phyloP scores from a whole-genome alignment of 108 stramenopile species.

The Skeletonema grethae region DNA sequence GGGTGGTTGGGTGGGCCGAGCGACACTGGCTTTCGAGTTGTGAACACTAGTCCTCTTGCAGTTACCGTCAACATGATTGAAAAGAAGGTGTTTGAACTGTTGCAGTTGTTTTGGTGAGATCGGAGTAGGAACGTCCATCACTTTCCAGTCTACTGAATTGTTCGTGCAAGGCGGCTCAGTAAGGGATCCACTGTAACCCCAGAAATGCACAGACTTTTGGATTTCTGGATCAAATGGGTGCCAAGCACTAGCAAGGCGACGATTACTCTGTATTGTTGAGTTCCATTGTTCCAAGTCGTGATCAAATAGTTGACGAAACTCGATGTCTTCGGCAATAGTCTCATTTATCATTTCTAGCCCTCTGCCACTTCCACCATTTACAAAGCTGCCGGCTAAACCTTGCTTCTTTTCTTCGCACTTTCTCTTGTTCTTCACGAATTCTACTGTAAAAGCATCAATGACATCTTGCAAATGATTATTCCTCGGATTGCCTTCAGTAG shows the following conservation, averaged over 20 bases:
- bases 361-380: background rate
- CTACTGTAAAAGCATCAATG: slow-evolving; percentile 32
- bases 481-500: slow-evolving; percentile 25
- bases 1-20: slow-evolving; percentile 58
- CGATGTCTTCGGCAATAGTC: background rate
- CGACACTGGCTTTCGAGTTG: slow-evolving; percentile 57
- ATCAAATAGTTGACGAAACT: background rate
- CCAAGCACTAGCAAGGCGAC: slow-evolving; percentile 36
- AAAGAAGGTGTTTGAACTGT: slow-evolving; percentile 74
- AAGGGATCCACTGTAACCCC: slow-evolving; percentile 80
- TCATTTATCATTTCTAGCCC: background rate
- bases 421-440: slow-evolving; percentile 22
- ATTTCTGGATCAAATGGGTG: slow-evolving; percentile 48
- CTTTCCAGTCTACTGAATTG: slow-evolving; percentile 79
- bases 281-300: slow-evolving; percentile 1
- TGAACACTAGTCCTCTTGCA: slow-evolving; percentile 74
- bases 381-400: slow-evolving; percentile 16
- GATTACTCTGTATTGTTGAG: slow-evolving; percentile 13
- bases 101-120: slow-evolving; percentile 67
- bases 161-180: slow-evolving; percentile 86
- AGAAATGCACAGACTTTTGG: slow-evolving; percentile 46
- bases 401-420: slow-evolving; percentile 26
- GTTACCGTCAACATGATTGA: slow-evolving; percentile 64
- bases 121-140: slow-evolving; percentile 71
- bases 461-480: slow-evolving; percentile 46